These are phyloP conservation scores for Podaxis rugospora DNA, from an alignment of 768 basidiomycete species.

Conservation along the genomic window DNA sequence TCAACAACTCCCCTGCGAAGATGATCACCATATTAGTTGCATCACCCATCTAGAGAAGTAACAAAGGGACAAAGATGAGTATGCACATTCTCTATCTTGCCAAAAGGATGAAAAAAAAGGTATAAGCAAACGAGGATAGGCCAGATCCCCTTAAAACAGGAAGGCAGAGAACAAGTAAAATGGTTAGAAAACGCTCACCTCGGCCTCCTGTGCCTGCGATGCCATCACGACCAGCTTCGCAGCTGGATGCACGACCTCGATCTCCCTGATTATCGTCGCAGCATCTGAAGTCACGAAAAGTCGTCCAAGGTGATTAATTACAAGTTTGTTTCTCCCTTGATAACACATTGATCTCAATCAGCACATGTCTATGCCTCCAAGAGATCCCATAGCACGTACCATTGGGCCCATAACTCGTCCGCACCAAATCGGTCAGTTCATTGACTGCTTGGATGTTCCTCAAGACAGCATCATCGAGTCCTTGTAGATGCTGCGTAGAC, in stretches of 20 bases:
- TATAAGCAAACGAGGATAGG: too few relatives aligned
- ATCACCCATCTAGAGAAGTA: conserved; percentile 79
- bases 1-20: conserved; percentile 90
- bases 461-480: conserved; percentile 95
- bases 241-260: conserved; percentile 98
- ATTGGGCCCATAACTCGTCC: conserved; percentile 96
- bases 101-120: background rate
- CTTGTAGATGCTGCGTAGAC: conserved; percentile 58
- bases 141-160: background rate
- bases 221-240: conserved; percentile 99
- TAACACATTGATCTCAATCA: conserved; percentile 7
- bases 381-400: conserved; percentile 46
- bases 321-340: conserved; percentile 90
- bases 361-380: background rate
- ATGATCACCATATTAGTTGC: conserved; percentile 95
- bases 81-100: background rate
- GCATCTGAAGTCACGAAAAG: conserved; percentile 99
- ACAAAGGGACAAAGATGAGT: background rate
- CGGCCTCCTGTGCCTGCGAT: conserved; percentile 91
- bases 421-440: conserved; percentile 90
- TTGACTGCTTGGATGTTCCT: conserved; percentile 95
- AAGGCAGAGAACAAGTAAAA: background rate
- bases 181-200: conserved; percentile 48
- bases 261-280: conserved; percentile 95
- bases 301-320: conserved; percentile 95